These are phyloP conservation scores for Rhypophila decipiens DNA, from an alignment of 495 filamentous ascomycete species.

Conservation along the genomic window DNA sequence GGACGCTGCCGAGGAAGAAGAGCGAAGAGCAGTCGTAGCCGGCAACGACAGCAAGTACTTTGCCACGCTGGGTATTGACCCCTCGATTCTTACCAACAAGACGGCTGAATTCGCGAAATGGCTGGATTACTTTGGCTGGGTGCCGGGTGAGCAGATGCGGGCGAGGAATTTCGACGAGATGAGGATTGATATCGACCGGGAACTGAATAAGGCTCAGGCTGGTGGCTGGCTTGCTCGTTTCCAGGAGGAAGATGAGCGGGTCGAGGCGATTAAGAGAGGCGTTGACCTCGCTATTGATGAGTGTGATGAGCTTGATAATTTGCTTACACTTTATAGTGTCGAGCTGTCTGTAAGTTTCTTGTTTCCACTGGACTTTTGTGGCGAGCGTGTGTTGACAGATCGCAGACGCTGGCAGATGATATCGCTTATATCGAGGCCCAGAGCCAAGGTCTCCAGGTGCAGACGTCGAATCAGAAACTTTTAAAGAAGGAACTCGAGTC, in stretches of 20 bases:
- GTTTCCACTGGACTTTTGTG: neutral
- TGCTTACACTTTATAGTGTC: conserved; percentile 88
- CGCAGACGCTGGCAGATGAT: conserved; percentile 84
- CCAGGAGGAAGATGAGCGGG: conserved; percentile 82
- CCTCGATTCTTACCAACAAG: conserved; percentile 58
- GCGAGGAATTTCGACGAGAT: conserved; percentile 73
- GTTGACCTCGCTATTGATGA: conserved; percentile 86
- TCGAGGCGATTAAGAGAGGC: conserved; percentile 72
- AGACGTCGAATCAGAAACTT: conserved; percentile 93
- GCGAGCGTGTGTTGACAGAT: neutral
- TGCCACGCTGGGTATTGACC: conserved; percentile 67
- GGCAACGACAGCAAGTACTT: conserved; percentile 76
- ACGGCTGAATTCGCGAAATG: conserved; percentile 63
- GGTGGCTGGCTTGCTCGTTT: conserved; percentile 86
- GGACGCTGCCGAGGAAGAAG: conserved; percentile 24
- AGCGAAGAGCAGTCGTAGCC: conserved; percentile 54
- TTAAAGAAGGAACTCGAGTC: conserved; percentile 80
- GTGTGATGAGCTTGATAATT: conserved; percentile 90
- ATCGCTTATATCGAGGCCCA: conserved; percentile 96
- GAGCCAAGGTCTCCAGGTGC: conserved; percentile 91
- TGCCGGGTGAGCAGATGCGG: conserved; percentile 60
- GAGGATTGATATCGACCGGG: conserved; percentile 74
- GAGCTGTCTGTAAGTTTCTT: conserved; percentile 72
- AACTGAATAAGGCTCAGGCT: conserved; percentile 83
- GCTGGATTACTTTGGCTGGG: conserved; percentile 87